Base-by-base conservation (phyloP, 371 early-diverging fungal species). In the Phascolomyces articulosus region DNA sequence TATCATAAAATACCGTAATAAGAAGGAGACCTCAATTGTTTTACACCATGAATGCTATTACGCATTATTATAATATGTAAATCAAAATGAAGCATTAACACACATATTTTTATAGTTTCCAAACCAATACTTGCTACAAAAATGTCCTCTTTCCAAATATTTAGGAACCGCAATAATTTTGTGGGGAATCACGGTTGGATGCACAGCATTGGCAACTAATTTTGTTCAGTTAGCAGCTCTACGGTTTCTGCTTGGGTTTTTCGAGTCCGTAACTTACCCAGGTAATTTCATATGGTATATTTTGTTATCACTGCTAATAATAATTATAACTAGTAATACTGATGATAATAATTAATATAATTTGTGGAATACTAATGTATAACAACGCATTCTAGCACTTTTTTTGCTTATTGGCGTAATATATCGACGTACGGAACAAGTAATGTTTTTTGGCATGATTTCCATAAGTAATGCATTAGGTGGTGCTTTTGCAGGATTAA, bases 361-460 rank as follows among this genome's bases (percentile, higher is more conserved):
- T 34, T 34, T 2, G 9, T 34, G n/a, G n/a, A n/a, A 34, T 34
- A 34, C 11, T 9, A 6, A 31, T 31, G 9, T 31, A 31, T 31
- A 31, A 6, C 6, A 9, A 1, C 11, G 11, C 11, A 34, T 34
- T 9, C 1, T 40, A 34, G 48, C 28, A 16, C 10, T 60, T 0
- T 60, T 8, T 60, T 3, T 67, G 66, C 29, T 57, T 9, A 69
- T 75, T 55, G 73, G 66, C 64, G 73, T 69, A 20, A 65, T 73
- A 47, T 78, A 72, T 40, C 68, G 74, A 28, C 65, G 71, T 7
- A 67, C 71, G 31, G 79, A 78, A 59, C 72, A 73, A 55, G 64
- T 70, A 9, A 64, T 69, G 15, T 55, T 71, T 15, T 63, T 75
- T 28, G 71, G 73, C 40, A 72, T 69, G 16, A 72, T 74, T 41